phyloP scores from a whole-genome alignment of 176 grass and related monocot genomes.

The Raddia guianensis region DNA sequence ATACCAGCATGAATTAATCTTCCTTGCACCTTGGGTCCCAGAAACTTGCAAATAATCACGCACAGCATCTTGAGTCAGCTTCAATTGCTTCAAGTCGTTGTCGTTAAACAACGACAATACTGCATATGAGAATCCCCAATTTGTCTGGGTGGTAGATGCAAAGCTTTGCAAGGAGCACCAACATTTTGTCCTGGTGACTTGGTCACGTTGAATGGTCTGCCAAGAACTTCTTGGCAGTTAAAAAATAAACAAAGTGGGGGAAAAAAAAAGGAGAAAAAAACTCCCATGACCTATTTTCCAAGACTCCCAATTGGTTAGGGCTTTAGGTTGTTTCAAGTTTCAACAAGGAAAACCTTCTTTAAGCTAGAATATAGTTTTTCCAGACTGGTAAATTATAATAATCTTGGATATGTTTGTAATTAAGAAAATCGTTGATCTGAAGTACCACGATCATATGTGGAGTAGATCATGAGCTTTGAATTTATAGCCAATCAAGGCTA shows the following conservation, averaged over 20 bases:
- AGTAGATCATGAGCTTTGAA: not conserved
- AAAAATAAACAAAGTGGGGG: not conserved
- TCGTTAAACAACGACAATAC: not conserved
- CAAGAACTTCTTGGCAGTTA: not conserved
- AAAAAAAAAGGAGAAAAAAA: not conserved
- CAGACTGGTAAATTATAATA: not conserved
- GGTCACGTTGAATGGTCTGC: constrained; percentile 26
- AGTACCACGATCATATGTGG: not conserved
- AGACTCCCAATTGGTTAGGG: too few species aligned
- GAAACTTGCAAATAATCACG: not conserved
- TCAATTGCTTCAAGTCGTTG: not conserved
- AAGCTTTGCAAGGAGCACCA: constrained; percentile 4
- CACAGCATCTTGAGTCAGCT: not conserved
- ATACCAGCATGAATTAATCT: too few species aligned
- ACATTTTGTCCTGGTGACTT: constrained; percentile 29
- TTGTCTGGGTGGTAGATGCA: not conserved
- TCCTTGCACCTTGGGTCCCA: not conserved
- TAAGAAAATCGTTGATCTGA: not conserved
- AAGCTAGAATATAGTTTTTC: too few species aligned
- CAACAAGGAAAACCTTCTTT: too few species aligned
- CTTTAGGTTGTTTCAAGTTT: too few species aligned
- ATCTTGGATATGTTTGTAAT: not conserved
- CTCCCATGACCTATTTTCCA: not conserved
- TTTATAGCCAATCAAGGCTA: not conserved
- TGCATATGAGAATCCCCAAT: not conserved